phyloP scores from a whole-genome alignment of 495 filamentous ascomycete genomes.

The Aspergillus olivimuriae region DNA sequence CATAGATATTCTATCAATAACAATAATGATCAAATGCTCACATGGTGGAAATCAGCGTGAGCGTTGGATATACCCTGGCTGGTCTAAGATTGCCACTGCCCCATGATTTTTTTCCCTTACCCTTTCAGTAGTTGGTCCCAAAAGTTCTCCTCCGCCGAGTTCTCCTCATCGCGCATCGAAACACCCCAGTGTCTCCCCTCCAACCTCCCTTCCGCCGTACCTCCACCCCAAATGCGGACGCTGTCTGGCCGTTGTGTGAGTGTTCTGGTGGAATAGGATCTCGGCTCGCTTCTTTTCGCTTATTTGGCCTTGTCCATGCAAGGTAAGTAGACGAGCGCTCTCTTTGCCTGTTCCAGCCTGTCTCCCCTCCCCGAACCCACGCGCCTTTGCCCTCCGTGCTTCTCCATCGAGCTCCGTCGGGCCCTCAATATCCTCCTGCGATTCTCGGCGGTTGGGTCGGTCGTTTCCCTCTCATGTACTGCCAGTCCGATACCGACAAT shows the following conservation, averaged over 20 bases:
- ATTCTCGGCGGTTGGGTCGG: too few relatives aligned
- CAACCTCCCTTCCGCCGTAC: conserved; percentile 10
- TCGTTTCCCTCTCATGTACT: neutral
- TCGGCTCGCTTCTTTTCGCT: conserved; percentile 25
- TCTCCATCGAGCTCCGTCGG: neutral
- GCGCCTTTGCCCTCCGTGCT: neutral
- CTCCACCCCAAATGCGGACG: conserved; percentile 15
- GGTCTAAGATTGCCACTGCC: neutral
- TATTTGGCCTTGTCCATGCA: conserved; percentile 22
- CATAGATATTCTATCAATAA: too few relatives aligned
- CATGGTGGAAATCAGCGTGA: too few relatives aligned
- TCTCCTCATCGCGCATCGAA: conserved; percentile 15
- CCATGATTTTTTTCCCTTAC: conserved; percentile 8
- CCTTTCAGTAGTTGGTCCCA: conserved; percentile 14
- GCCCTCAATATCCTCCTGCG: too few relatives aligned
- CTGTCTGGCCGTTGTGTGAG: conserved; percentile 15
- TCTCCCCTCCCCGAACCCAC: conserved; percentile 6
- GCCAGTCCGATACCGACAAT: neutral
- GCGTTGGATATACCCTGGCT: too few relatives aligned
- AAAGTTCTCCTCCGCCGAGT: conserved; percentile 11
- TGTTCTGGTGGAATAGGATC: conserved; percentile 23
- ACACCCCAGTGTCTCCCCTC: conserved; percentile 7
- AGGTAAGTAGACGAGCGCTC: conserved; percentile 23
- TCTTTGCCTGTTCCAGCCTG: conserved; percentile 7
- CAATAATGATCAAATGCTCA: too few relatives aligned